Base-by-base conservation (phyloP, 1,284 basidiomycete genomes). In the Boletus smithii region DNA sequence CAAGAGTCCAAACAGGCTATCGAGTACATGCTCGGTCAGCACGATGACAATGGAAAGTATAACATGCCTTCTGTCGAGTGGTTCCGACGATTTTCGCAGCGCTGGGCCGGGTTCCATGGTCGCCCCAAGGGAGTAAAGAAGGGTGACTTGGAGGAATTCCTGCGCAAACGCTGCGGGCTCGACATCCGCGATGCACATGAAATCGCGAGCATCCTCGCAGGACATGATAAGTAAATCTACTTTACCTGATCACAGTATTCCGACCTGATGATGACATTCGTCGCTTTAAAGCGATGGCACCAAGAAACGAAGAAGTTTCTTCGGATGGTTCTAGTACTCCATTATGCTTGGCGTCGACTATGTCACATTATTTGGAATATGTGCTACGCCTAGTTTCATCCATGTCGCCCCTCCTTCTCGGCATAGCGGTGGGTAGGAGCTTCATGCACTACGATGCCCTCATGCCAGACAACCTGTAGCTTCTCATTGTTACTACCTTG, bases 31-130 rank as follows among this genome's bases (percentile, higher is more conserved):
- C 23, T 56, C 16, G 22, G 30, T 14, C 20, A 44, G 37, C 36
- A 42, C 30, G 33, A 51, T 22, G 42, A 39, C 5, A 8, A 40
- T 5, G 47, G 42, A n/a, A 49, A 23, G 35, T 54, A 46, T 22
- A 43, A n/a, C 7, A 53, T 54, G 53, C 50, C 53, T 22, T 22
- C 42, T 4, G 47, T 46, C 3, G 42, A 32, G 7, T 49, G 47
- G 47, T 27, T 54, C 23, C 35, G 36, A 24, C 35, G 36, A 23
- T 31, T 45, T 26, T 17, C 16, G 14, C 22, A 20, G 16, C 29
- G 23, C 29, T 45, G 44, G 36, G 29, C 29, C 11, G 17, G 5
- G 23, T n/a, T 42, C 3, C 32, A 17, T 5, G 24, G 14, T 16
- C 30, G 23, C 16, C 29, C 22, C 5, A 38, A 32, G 23, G 36